A percentile compares a stretch with the other conserved stretches of the same genome.
phyloP scores from a whole-genome alignment of 352 stramenopile species.

The Paralagenidium karlingii region DNA sequence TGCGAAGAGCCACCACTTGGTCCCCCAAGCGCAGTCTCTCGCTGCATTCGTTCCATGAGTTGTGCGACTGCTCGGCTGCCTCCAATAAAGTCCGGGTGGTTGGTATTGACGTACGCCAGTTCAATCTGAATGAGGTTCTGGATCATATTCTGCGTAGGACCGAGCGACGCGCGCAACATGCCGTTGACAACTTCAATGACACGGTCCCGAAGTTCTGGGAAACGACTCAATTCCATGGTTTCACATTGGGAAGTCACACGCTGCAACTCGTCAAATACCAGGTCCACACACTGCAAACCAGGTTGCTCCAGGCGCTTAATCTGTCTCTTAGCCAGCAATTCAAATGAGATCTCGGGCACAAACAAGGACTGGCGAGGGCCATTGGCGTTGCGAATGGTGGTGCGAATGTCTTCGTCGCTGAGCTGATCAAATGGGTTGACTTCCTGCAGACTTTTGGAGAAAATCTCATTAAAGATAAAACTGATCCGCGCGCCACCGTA shows the following conservation, averaged over 20 bases:
- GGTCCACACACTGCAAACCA: conserved; percentile 95
- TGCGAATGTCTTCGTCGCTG: conserved; percentile 98
- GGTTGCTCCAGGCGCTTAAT: conserved; percentile 93
- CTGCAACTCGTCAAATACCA: conserved; percentile 98
- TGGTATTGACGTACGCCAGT: conserved; percentile 99
- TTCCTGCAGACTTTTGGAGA: conserved; percentile 77
- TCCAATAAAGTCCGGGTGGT: conserved; percentile 99
- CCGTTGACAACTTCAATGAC: conserved; percentile 92
- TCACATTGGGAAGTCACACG: conserved; percentile 91
- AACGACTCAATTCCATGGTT: conserved; percentile 92
- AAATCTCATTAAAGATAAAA: conserved; percentile 98
- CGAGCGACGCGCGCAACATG: conserved; percentile 70
- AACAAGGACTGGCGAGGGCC: conserved; percentile 96
- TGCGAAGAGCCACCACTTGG: not conserved
- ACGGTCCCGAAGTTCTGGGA: conserved; percentile 90
- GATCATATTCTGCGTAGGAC: conserved; percentile 90
- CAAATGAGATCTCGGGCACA: conserved; percentile 97
- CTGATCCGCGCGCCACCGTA: conserved; percentile 96
- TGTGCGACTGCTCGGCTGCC: conserved; percentile 90
- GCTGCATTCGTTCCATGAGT: conserved; percentile 92
- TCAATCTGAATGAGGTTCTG: conserved; percentile 98
- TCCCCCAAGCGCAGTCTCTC: conserved; percentile 29
- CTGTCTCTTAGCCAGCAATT: conserved; percentile 95
- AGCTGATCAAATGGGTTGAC: conserved; percentile 96
- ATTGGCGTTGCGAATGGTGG: conserved; percentile 98